These are phyloP conservation scores for Arthrobotrys conoides DNA, from an alignment of 2,329 filamentous ascomycete species.

Conservation along the genomic window DNA sequence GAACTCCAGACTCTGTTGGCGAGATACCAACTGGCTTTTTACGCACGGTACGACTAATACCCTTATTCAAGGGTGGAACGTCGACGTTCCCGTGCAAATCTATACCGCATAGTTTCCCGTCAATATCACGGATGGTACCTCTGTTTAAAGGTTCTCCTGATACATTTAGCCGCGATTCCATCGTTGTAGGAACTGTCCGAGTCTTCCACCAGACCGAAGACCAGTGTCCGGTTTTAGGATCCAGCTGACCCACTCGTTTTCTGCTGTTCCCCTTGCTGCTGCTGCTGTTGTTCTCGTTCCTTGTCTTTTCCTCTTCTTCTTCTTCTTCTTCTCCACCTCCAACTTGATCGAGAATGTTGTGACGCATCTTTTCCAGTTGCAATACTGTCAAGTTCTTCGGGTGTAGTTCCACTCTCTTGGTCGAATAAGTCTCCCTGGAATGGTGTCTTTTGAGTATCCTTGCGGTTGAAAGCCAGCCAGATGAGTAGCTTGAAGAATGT, in stretches of 20 bases:
- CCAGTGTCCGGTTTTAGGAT: conserved; percentile 2
- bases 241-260: neutral
- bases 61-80: conserved; percentile 6
- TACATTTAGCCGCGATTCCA: no score
- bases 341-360: conserved; percentile 2
- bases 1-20: neutral
- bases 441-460: conserved; percentile 45
- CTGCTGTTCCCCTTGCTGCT: neutral
- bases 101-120: conserved; percentile 34
- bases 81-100: conserved; percentile 36
- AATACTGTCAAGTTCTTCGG: neutral
- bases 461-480: conserved; percentile 42
- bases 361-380: conserved; percentile 11
- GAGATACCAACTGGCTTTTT: conserved; percentile 1
- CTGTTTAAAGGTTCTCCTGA: neutral
- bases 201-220: conserved; percentile 38
- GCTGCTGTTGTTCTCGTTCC: neutral
- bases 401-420: neutral
- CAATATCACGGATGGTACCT: conserved; percentile 28
- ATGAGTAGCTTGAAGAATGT: conserved; percentile 58
- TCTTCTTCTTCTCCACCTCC: neutral
- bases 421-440: conserved; percentile 20
- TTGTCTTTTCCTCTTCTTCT: neutral
- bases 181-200: neutral
- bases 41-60: neutral